Evolutionary conservation across 768 basidiomycete species (phyloP).

Genomic region (Cyclocybe cylindracea): DNA sequence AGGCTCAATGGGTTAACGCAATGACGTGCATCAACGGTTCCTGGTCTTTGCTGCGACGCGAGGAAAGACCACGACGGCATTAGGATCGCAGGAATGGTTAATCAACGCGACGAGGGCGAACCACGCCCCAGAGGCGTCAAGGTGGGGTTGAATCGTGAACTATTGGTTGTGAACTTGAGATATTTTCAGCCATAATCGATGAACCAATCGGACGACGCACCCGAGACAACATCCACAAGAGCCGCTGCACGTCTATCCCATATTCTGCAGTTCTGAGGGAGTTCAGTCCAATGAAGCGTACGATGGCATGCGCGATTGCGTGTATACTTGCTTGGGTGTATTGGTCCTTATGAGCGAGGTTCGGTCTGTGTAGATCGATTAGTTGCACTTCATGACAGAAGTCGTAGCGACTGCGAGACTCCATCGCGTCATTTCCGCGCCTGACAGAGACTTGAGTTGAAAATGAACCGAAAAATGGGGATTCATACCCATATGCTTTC

Average conservation of each 20-base stretch:
- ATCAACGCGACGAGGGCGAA: conserved; percentile 76
- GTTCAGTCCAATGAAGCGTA: conserved; percentile 65
- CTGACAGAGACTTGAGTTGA: conserved; percentile 33
- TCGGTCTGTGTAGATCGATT: no score
- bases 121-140: conserved; percentile 81
- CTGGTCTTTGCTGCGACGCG: conserved; percentile 35
- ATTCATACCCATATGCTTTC: conserved; percentile 57
- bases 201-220: conserved; percentile 53
- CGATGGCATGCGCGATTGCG: conserved; percentile 74
- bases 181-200: no score
- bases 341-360: no score
- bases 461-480: background rate
- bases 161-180: conserved; percentile 91
- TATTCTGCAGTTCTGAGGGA: conserved; percentile 58
- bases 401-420: conserved; percentile 85
- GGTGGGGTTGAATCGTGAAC: conserved; percentile 77
- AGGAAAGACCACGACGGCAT: conserved; percentile 92
- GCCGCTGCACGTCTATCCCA: conserved; percentile 57
- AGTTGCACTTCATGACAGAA: no score
- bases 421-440: conserved; percentile 61
- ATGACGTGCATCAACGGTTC: conserved; percentile 76
- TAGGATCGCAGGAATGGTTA: conserved; percentile 89
- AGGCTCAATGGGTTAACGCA: conserved; percentile 58
- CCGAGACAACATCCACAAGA: conserved; percentile 70
- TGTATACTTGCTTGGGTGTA: conserved; percentile 59